Evolutionary conservation across 352 stramenopile species (phyloP), one percentile per base, ranked within the genome.

Genomic region (Phytopythium helicoides): DNA sequence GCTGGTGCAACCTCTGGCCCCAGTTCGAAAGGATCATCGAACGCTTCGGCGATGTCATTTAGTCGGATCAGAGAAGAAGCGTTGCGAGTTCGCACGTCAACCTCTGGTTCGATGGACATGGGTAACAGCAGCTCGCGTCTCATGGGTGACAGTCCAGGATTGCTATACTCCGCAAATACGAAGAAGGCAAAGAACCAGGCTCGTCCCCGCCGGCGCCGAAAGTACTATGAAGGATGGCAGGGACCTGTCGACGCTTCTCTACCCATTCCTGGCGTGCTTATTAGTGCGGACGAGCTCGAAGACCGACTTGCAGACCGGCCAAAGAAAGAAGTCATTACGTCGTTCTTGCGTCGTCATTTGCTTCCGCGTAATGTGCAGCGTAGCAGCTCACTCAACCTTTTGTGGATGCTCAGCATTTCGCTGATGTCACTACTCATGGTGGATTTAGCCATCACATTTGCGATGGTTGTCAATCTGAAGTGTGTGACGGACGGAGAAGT

Each of bases 401-500:
- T 70, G 37, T 92, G 82, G 82, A 85, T 89, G 65, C 55, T 89
- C 21, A 85, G 72, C 33, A 76, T 82, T 25, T 73, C 79, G 25
- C 51, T 92, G 31, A 52, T 90, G 16, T 62, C 62, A 36, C 64
- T 90, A 35, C 65, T 92, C 19, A 87, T 92, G 71, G 62, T 88
- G 28, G 81, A 92, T 51, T 51, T 92, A 34, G 79, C 76, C n/a
- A 89, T 86, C 54, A 88, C 81, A 37, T 85, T 90, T 38, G 79
- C 77, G 41, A 87, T 89, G 47, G 67, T 92, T 36, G 79, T 86
- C 16, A 92, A 92, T 52, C 59, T 92, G 21, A 86, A 87, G 52
- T 92, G 81, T 41, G 81, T 90, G 23, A 86, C 74, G 16, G 57
- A 92, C 47, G 82, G 82, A 11, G 69, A 85, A 47, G 76, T 90